Conservation (phyloP, 2,329 filamentous ascomycete species). For the Reticulascus tulasneorum region DNA sequence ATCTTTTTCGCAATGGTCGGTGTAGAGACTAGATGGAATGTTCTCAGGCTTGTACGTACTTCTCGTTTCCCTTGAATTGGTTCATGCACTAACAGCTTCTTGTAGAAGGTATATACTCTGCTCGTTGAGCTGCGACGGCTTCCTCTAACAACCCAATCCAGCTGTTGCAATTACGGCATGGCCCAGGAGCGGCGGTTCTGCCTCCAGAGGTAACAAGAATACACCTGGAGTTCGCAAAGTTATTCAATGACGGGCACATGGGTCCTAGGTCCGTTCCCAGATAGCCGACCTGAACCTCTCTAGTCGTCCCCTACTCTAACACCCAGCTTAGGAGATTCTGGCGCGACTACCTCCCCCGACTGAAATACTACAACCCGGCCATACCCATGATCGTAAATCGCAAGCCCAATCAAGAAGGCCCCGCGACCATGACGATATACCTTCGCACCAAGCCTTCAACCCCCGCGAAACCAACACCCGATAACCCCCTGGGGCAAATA, state of each 20-base stretch:
- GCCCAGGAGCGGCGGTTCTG: slow-evolving; percentile 77
- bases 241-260: slow-evolving; percentile 62
- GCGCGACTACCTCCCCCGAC: slow-evolving; percentile 72
- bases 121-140: slow-evolving; percentile 2
- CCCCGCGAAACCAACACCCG: too few species aligned
- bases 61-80: not conserved
- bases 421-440: slow-evolving; percentile 63
- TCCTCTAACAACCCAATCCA: slow-evolving; percentile 33
- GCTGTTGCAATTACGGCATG: slow-evolving; percentile 72
- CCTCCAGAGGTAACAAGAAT: slow-evolving; percentile 72
- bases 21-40: slow-evolving; percentile 57
- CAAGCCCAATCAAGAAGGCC: slow-evolving; percentile 49
- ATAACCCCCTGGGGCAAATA: slow-evolving; percentile 21
- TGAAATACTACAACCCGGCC: slow-evolving; percentile 92
- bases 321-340: slow-evolving; percentile 75
- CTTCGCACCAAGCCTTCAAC: slow-evolving; percentile 39
- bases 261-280: slow-evolving; percentile 59
- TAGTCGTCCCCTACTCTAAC: slow-evolving; percentile 17
- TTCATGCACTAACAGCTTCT: slow-evolving; percentile 6
- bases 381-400: slow-evolving; percentile 80
- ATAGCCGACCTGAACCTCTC: not conserved
- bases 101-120: slow-evolving; percentile 13
- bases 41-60: slow-evolving; percentile 64
- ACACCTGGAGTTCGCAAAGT: slow-evolving; percentile 66
- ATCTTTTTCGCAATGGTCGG: slow-evolving; percentile 39